These are phyloP conservation scores for Postia placenta DNA, from an alignment of 768 basidiomycete genomes.

Conservation along the genomic window DNA sequence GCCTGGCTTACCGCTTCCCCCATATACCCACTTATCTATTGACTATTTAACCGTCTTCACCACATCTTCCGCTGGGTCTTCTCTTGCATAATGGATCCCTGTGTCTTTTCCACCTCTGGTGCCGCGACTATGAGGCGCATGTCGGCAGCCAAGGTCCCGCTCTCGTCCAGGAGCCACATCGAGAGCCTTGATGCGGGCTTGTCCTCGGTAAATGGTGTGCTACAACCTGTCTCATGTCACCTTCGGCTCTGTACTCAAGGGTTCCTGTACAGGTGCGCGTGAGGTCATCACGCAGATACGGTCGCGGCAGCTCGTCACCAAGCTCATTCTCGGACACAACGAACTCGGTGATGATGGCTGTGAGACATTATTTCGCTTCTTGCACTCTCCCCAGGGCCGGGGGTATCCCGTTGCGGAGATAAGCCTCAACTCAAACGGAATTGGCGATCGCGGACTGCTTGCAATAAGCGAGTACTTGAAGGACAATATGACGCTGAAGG, in stretches of 20 bases:
- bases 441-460: constrained; percentile 48
- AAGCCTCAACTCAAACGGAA: constrained; percentile 48
- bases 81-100: neutral
- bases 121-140: neutral
- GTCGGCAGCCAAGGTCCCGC: constrained; percentile 11
- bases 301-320: constrained; percentile 41
- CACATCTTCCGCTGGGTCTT: neutral
- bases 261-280: constrained; percentile 37
- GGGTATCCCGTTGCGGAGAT: constrained; percentile 46
- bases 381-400: constrained; percentile 42
- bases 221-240: neutral
- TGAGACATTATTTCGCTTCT: constrained; percentile 45
- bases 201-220: constrained; percentile 13
- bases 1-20: neutral
- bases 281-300: constrained; percentile 42
- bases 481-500: constrained; percentile 38
- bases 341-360: constrained; percentile 54
- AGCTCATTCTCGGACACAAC: constrained; percentile 52
- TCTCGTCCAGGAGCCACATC: constrained; percentile 15
- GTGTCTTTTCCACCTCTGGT: neutral
- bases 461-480: constrained; percentile 48
- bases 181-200: constrained; percentile 17
- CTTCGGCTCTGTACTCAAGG: too few species aligned
- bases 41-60: neutral
- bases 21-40: neutral